These are phyloP conservation scores for Prototheca cutis DNA, from an alignment of 163 green algal species.

Conservation along the genomic window DNA sequence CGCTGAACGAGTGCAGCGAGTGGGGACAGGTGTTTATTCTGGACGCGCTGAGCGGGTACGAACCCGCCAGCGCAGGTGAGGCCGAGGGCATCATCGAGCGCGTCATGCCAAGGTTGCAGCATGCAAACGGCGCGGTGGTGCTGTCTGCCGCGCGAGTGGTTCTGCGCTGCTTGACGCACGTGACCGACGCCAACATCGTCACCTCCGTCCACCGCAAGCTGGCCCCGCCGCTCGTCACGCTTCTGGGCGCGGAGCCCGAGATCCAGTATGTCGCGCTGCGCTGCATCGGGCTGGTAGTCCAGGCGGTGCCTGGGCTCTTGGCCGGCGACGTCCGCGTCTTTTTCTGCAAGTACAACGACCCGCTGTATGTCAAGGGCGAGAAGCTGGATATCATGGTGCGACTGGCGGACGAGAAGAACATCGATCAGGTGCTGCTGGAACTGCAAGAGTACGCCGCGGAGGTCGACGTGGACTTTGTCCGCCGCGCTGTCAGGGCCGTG, in stretches of 20 bases:
- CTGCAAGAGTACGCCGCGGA: conserved; percentile 98
- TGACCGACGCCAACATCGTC: conserved; percentile 47
- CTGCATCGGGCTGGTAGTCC: conserved; percentile 94
- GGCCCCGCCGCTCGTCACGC: conserved; percentile 88
- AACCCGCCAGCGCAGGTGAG: conserved; percentile 56
- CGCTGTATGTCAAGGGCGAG: conserved; percentile 97
- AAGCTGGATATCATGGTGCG: conserved; percentile 98
- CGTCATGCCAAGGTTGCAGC: conserved; percentile 85
- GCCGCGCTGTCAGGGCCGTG: conserved; percentile 84
- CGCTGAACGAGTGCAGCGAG: conserved; percentile 98
- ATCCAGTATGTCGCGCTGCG: conserved; percentile 97
- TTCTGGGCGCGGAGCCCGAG: conserved; percentile 86
- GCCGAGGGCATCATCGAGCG: conserved; percentile 89
- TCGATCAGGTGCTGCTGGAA: conserved; percentile 96
- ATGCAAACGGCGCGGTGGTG: conserved; percentile 95
- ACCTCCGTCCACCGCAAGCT: conserved; percentile 78
- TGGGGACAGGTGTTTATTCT: conserved; percentile 99
- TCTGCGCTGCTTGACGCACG: no score
- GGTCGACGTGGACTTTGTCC: conserved; percentile 97
- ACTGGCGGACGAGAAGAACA: conserved; percentile 78
- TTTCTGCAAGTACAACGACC: conserved; percentile 99
- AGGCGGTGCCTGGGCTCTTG: conserved; percentile 71
- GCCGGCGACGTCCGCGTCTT: conserved; percentile 91
- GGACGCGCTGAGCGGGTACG: conserved; percentile 75
- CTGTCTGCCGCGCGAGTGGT: no score